phyloP scores from a whole-genome alignment of 1,284 basidiomycete genomes.

The Flammula alnicola region DNA sequence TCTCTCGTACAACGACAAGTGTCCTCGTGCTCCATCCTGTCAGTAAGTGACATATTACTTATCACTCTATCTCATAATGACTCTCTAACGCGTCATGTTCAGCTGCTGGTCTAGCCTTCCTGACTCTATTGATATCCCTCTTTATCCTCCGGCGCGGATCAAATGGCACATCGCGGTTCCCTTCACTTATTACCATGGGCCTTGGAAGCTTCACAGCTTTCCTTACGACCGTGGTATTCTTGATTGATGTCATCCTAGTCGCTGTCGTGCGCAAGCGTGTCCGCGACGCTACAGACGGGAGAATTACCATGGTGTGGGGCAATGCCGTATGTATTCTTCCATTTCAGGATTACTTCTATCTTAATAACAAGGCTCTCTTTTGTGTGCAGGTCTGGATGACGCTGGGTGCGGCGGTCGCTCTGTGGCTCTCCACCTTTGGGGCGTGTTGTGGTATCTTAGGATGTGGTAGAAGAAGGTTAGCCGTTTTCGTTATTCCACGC shows the following conservation, averaged over 20 bases:
- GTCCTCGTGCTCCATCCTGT: conserved; percentile 47
- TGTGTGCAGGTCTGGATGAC: conserved; percentile 54
- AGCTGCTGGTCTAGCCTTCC: conserved; percentile 58
- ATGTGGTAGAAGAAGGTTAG: conserved; percentile 28
- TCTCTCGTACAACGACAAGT: conserved; percentile 42
- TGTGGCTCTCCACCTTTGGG: conserved; percentile 51
- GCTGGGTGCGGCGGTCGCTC: conserved; percentile 50
- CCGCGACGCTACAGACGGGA: conserved; percentile 44
- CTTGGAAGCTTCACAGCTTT: conserved; percentile 43
- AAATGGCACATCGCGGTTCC: conserved; percentile 38
- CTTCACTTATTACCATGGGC: conserved; percentile 39
- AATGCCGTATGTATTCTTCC: conserved; percentile 47
- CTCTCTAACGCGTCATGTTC: conserved; percentile 9
- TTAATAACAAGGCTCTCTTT: conserved; percentile 12
- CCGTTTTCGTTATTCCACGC: conserved; percentile 1
- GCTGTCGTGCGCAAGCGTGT: conserved; percentile 48
- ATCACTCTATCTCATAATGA: conserved; percentile 12
- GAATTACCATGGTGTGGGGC: conserved; percentile 47
- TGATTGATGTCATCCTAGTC: conserved; percentile 58
- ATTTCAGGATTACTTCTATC: conserved; percentile 15
- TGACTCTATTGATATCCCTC: conserved; percentile 53
- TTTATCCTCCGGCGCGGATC: conserved; percentile 46
- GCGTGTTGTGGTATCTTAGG: conserved; percentile 44
- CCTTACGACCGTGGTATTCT: conserved; percentile 53
- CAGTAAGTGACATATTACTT: conserved; percentile 37